phyloP scores from a whole-genome alignment of 352 stramenopile genomes.

The Plasmopara viticola region DNA sequence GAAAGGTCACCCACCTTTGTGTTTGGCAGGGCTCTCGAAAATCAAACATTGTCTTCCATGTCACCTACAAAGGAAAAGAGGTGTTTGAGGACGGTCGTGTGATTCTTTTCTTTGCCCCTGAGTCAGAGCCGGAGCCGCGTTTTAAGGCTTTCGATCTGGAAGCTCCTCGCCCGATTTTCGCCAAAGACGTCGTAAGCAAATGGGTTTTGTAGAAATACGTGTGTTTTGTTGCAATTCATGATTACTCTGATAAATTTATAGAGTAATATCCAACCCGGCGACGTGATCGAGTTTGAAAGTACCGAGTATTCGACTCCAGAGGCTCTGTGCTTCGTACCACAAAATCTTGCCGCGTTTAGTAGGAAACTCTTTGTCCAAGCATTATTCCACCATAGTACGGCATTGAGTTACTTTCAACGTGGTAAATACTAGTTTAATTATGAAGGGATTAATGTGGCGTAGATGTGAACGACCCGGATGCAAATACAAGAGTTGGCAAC shows the following conservation, averaged over 20 bases:
- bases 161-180: slow-evolving; percentile 50
- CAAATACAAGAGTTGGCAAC: slow-evolving; percentile 56
- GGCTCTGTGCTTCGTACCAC: slow-evolving; percentile 55
- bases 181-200: slow-evolving; percentile 47
- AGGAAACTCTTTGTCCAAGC: slow-evolving; percentile 52
- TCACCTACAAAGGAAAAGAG: slow-evolving; percentile 36
- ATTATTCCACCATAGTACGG: slow-evolving; percentile 52
- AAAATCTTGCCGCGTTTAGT: slow-evolving; percentile 40
- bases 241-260: slow-evolving; percentile 12
- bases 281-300: slow-evolving; percentile 63
- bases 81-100: slow-evolving; percentile 40
- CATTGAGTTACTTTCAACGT: too few relatives aligned
- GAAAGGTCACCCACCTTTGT: background rate
- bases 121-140: slow-evolving; percentile 35
- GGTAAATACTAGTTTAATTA: background rate
- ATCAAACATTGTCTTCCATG: slow-evolving; percentile 45
- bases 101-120: slow-evolving; percentile 57
- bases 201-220: slow-evolving; percentile 4
- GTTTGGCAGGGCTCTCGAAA: slow-evolving; percentile 30
- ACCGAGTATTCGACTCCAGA: slow-evolving; percentile 49
- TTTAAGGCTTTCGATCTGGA: slow-evolving; percentile 57
- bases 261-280: slow-evolving; percentile 40
- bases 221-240: background rate
- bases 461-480: slow-evolving; percentile 64
- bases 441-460: background rate